Conservation (phyloP, 208 protist genomes). For the Phytomonas sp. region DNA sequence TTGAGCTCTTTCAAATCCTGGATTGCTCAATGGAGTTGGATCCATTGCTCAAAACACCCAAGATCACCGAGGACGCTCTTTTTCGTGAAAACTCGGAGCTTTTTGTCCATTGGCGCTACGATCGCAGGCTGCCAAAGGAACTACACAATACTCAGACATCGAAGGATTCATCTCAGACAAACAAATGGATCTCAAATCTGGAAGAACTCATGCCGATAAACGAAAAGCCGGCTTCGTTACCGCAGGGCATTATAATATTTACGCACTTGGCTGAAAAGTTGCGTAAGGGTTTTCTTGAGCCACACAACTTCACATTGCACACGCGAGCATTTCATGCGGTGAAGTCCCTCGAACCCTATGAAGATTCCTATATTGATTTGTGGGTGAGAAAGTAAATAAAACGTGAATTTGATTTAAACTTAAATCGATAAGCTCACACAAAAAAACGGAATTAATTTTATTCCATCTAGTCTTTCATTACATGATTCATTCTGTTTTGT, state of each 20-base stretch:
- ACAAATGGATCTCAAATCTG: background rate
- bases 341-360: constrained; percentile 25
- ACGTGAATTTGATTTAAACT: background rate
- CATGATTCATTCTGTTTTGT: background rate
- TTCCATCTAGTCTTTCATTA: background rate
- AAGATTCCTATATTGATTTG: constrained; percentile 51
- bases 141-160: background rate
- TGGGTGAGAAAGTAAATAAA: constrained; percentile 22
- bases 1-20: constrained; percentile 34
- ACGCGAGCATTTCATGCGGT: constrained; percentile 32
- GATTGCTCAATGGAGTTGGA: constrained; percentile 52
- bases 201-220: constrained; percentile 13
- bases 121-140: constrained; percentile 10
- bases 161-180: background rate
- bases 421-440: background rate
- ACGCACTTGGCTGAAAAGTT: constrained; percentile 22
- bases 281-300: constrained; percentile 26
- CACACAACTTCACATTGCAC: constrained; percentile 27
- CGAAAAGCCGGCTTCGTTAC: constrained; percentile 15
- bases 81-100: constrained; percentile 7
- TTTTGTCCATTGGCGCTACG: constrained; percentile 63
- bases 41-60: constrained; percentile 14
- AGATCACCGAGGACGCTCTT: constrained; percentile 45
- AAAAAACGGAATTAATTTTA: background rate
- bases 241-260: constrained; percentile 58